Evolutionary conservation across 2,329 filamentous ascomycete genomes (phyloP).

Genomic region (Paracorniculantispora psalliotae): DNA sequence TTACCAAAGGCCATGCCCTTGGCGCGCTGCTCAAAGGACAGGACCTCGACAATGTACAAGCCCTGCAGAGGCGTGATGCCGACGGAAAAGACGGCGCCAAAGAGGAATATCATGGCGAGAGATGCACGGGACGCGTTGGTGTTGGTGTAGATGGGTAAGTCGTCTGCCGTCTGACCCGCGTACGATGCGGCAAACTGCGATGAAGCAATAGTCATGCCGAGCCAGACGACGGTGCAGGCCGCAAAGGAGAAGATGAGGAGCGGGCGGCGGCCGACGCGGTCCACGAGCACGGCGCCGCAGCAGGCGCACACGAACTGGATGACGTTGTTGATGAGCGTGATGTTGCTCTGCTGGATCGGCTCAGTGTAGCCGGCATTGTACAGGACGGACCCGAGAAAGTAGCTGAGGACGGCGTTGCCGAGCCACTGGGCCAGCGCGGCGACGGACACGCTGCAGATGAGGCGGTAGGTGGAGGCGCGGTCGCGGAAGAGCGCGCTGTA

Average conservation of each 20-base stretch:
- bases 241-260: slow-evolving; percentile 46
- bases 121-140: slow-evolving; percentile 36
- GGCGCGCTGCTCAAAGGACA: slow-evolving; percentile 49
- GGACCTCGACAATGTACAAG: slow-evolving; percentile 49
- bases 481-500: slow-evolving; percentile 40
- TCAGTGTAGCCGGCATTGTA: slow-evolving; percentile 40
- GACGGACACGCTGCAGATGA: slow-evolving; percentile 37
- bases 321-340: slow-evolving; percentile 41
- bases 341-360: slow-evolving; percentile 35
- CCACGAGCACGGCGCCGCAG: slow-evolving; percentile 19
- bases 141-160: slow-evolving; percentile 23
- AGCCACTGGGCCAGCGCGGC: slow-evolving; percentile 39
- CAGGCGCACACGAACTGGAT: slow-evolving; percentile 40
- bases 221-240: slow-evolving; percentile 44
- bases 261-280: slow-evolving; percentile 44
- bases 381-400: slow-evolving; percentile 43
- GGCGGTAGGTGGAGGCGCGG: slow-evolving; percentile 36
- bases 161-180: slow-evolving; percentile 23
- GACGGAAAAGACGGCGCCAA: slow-evolving; percentile 46
- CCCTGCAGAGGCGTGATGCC: slow-evolving; percentile 31
- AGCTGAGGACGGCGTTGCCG: slow-evolving; percentile 35
- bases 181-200: slow-evolving; percentile 31
- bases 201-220: slow-evolving; percentile 45
- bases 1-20: slow-evolving; percentile 51
- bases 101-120: slow-evolving; percentile 47